Base-by-base conservation (phyloP, 148 eudicot species). In the Rhododendron kiyosumense region DNA sequence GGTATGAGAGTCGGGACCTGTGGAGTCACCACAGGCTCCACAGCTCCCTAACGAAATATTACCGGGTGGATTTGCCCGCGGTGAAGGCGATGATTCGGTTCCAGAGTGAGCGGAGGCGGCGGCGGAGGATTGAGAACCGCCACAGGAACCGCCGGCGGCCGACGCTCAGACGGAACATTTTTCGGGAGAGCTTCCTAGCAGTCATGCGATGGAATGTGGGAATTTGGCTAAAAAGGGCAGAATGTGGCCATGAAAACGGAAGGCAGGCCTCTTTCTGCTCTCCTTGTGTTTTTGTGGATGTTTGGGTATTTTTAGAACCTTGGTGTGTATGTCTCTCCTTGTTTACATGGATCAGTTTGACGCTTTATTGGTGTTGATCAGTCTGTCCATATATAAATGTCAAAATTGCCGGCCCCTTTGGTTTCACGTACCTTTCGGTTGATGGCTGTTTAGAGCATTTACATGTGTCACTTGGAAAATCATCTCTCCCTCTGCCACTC, bases 21-120 rank as follows among this genome's bases (percentile, higher is more conserved):
- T 20, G n/a, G 65, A 59, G 65, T 59, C n/a, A 9, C 2, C 18
- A 59, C n/a, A 57, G 22, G 24, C 61, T 57, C 61, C 61, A 17
- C 61, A 65, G 71, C 32, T 65, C 71, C 71, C 0, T n/a, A 0
- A 13, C 75, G 14, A 69, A 69, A 30, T 26, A 5, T 69, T 71
- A 71, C 76, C 30, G 74, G n/a, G 88, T 73, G 2, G 92, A 82
- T 83, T 86, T 90, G 3, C 87, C 75, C 15, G 54, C 4, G 10
- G 78, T 24, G 10, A 82, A 87, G 32, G 85, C n/a, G 13, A 84
- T 32, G 18, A 90, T 26, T 65, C 83, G 12, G n/a, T 75, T 75
- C 79, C 79, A 75, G 48, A 75, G 46, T 0, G 48, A 75, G 79
- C 46, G 79, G 79, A 75, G 46, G 46, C 79, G 46, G 46, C 79